Conservation (phyloP, 768 basidiomycete species). For the Dacryopinax spathularia region DNA sequence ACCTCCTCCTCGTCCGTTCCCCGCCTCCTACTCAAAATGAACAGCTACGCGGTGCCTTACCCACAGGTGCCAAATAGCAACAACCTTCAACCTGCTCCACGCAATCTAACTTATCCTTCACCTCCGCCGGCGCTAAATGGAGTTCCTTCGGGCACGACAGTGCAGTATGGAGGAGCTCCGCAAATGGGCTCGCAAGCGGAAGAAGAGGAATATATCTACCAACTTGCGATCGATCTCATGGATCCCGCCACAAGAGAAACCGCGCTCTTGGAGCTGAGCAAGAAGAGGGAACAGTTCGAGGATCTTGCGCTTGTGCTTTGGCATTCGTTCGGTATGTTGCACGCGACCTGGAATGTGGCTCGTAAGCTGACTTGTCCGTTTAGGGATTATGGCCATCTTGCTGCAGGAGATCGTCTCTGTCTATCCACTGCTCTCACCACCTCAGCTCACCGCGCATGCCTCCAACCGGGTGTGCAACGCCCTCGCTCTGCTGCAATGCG, state of each 20-base stretch:
- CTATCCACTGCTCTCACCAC: conserved; percentile 88
- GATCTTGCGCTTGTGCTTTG: conserved; percentile 93
- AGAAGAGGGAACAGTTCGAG: conserved; percentile 98
- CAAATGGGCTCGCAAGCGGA: conserved; percentile 23
- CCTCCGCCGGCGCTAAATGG: background rate
- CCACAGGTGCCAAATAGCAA: background rate
- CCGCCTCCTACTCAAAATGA: background rate
- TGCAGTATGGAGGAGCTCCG: background rate
- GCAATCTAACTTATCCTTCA: background rate
- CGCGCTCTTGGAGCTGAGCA: conserved; percentile 88
- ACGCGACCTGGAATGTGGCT: conserved; percentile 6
- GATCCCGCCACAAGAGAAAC: conserved; percentile 72
- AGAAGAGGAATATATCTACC: conserved; percentile 78
- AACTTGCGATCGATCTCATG: conserved; percentile 74
- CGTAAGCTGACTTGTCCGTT: background rate
- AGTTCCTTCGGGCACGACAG: background rate
- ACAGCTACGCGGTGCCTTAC: conserved; percentile 1
- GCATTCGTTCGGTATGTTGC: conserved; percentile 81
- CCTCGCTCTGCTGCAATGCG: conserved; percentile 91
- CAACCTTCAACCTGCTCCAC: background rate
- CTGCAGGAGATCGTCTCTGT: conserved; percentile 97
- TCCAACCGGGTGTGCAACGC: conserved; percentile 99
- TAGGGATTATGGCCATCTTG: conserved; percentile 94
- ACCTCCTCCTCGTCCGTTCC: background rate
- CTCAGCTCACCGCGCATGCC: conserved; percentile 90